A percentile compares a stretch with the other conserved stretches of the same genome.
phyloP scores from a whole-genome alignment of 345 rosid species.

The Rhodomyrtus tomentosa region DNA sequence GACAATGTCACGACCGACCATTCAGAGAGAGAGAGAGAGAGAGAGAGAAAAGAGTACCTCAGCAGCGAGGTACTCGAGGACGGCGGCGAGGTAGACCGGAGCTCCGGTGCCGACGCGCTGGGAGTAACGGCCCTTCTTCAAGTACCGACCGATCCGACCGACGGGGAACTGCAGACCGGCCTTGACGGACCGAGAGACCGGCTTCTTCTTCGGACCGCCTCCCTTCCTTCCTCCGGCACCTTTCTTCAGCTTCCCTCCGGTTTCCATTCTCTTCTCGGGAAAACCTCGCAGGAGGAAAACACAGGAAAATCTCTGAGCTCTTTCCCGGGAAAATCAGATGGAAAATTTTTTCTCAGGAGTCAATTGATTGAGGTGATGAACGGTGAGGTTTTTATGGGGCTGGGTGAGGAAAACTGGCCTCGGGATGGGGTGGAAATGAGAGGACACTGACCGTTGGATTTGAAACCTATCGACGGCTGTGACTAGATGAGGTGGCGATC shows the following conservation, averaged over 20 bases:
- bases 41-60: slow-evolving; percentile 23
- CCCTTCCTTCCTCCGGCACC: slow-evolving; percentile 64
- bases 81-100: slow-evolving; percentile 77
- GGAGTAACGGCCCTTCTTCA: slow-evolving; percentile 66
- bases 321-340: neutral
- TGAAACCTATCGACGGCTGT: neutral
- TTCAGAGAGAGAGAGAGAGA: neutral
- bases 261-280: slow-evolving; percentile 27
- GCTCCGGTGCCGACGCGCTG: slow-evolving; percentile 65
- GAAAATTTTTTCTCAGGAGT: neutral
- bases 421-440: neutral
- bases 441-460: slow-evolving; percentile 2
- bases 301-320: neutral
- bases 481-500: slow-evolving; percentile 8
- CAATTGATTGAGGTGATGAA: neutral
- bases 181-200: slow-evolving; percentile 64
- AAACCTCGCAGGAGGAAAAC: neutral
- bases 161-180: slow-evolving; percentile 79
- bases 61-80: slow-evolving; percentile 81
- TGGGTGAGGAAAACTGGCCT: neutral
- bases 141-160: slow-evolving; percentile 67
- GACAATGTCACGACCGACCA: neutral
- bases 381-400: neutral
- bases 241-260: slow-evolving; percentile 42
- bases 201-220: slow-evolving; percentile 73